These are phyloP conservation scores for Avena sativa DNA, from an alignment of 176 grass and related monocot species.

Conservation along the genomic window DNA sequence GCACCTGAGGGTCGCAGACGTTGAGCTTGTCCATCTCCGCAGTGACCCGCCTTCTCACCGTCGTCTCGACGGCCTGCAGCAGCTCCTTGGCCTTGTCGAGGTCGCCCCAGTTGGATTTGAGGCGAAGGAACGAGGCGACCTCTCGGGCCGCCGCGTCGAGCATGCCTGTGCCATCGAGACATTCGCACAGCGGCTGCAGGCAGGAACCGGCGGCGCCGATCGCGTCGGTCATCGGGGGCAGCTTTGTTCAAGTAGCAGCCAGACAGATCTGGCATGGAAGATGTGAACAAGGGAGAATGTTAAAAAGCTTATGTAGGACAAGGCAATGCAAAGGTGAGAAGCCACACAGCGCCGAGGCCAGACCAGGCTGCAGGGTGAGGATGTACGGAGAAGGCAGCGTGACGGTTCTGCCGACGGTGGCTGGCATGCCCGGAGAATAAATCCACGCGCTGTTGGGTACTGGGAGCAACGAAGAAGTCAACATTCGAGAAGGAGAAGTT, in stretches of 20 bases:
- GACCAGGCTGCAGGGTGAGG: neutral
- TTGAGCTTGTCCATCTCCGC: conserved; percentile 45
- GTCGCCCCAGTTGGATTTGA: conserved; percentile 48
- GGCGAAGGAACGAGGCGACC: conserved; percentile 43
- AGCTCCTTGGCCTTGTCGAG: conserved; percentile 37
- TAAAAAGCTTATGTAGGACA: conserved; percentile 18
- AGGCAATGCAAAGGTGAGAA: neutral
- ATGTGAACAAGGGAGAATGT: neutral
- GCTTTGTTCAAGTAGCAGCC: neutral
- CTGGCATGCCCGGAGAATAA: neutral
- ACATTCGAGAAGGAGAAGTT: neutral
- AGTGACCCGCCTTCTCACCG: neutral
- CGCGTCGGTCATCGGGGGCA: conserved; percentile 31
- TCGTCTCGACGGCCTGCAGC: conserved; percentile 16
- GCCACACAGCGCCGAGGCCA: neutral
- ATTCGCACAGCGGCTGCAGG: conserved; percentile 36
- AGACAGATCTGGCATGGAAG: neutral
- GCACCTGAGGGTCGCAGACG: conserved; percentile 49
- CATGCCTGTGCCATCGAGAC: conserved; percentile 45
- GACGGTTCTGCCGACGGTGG: no score
- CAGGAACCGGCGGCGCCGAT: conserved; percentile 12
- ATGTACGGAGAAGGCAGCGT: neutral
- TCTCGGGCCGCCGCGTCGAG: neutral
- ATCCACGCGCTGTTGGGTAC: neutral
- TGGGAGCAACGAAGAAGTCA: neutral